These are phyloP conservation scores for Fusarium devonianum DNA, from an alignment of 2,329 filamentous ascomycete genomes.

Conservation along the genomic window DNA sequence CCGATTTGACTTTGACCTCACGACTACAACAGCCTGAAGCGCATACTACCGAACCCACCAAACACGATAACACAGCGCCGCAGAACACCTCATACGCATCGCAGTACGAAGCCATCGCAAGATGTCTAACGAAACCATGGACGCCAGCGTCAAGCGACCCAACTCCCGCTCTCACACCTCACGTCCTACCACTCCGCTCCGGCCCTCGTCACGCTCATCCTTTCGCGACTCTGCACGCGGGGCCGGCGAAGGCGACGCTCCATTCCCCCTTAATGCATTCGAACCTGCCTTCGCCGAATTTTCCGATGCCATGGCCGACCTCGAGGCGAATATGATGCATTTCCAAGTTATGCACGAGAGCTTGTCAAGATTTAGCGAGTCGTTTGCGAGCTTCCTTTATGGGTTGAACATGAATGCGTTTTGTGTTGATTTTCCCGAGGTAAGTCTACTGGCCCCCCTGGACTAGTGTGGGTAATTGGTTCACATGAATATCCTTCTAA, in stretches of 20 bases:
- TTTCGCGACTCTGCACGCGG: slow-evolving; percentile 77
- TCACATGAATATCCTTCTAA: slow-evolving; percentile 15
- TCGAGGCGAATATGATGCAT: slow-evolving; percentile 97
- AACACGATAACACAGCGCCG: not conserved
- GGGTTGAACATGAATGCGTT: slow-evolving; percentile 99
- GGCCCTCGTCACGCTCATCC: slow-evolving; percentile 87
- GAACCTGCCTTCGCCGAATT: slow-evolving; percentile 94
- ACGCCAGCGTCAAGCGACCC: slow-evolving; percentile 52
- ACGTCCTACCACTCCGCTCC: slow-evolving; percentile 89
- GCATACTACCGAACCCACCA: not conserved
- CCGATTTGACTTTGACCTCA: slow-evolving; percentile 11
- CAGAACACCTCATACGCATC: not conserved
- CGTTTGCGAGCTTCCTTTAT: slow-evolving; percentile 93
- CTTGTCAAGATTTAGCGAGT: slow-evolving; percentile 90
- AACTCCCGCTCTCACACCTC: slow-evolving; percentile 70
- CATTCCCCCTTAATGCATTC: slow-evolving; percentile 79
- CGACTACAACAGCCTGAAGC: slow-evolving; percentile 8
- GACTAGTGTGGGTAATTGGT: no score
- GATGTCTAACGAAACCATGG: slow-evolving; percentile 42
- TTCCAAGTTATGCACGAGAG: slow-evolving; percentile 97
- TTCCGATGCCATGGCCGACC: slow-evolving; percentile 90
- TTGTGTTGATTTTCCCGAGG: slow-evolving; percentile 97
- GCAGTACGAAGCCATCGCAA: not conserved
- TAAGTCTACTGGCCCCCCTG: slow-evolving; percentile 50
- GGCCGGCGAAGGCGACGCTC: slow-evolving; percentile 57